Evolutionary conservation across 306 rosid genomes (phyloP), one percentile per base, ranked within the genome.

Genomic region (Vicia sativa): DNA sequence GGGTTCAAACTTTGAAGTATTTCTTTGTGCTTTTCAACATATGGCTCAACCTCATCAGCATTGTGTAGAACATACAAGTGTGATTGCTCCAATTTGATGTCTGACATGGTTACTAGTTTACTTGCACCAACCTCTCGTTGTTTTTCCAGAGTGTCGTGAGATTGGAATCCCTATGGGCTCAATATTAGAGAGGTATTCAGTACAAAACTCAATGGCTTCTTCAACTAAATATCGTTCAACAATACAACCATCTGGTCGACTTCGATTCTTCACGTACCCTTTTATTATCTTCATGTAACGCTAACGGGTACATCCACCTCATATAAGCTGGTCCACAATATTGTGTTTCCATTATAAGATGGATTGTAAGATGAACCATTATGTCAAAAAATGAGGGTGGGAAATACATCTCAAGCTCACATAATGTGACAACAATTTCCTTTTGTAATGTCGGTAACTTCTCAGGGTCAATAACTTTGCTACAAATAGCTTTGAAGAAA

Each of bases 211-310:
- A 44, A 44, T 1, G n/a, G 50, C 19, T 44, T 44, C 50, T n/a
- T 44, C 50, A 44, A n/a, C 19, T 44, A 44, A 8, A 44, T 44
- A 44, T 1, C 18, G 18, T 6, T 44, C 50, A 44, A 44, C 50
- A 44, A 44, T 44, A 44, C 50, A 44, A n/a, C 50, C 18, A 11
- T 44, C 50, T n/a, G n/a, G 50, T 11, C 50, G 50, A 44, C 50
- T 44, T 44, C 19, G 50, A 44, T 13, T 44, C 19, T 44, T n/a
- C 3, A 44, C 9, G 2, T 44, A 44, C n/a, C n/a, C 50, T 44
- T 44, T 44, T n/a, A 44, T 1, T 44, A 44, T n/a, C 50, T 44
- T 44, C 50, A 44, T 44, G 19, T 44, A 44, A 44, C 50, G 8
- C 0, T 44, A 44, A 44, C 9, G n/a, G n/a, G 50, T 44, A 44